phyloP scores from a whole-genome alignment of 257 asterid genomes.

The Solanum chaucha region DNA sequence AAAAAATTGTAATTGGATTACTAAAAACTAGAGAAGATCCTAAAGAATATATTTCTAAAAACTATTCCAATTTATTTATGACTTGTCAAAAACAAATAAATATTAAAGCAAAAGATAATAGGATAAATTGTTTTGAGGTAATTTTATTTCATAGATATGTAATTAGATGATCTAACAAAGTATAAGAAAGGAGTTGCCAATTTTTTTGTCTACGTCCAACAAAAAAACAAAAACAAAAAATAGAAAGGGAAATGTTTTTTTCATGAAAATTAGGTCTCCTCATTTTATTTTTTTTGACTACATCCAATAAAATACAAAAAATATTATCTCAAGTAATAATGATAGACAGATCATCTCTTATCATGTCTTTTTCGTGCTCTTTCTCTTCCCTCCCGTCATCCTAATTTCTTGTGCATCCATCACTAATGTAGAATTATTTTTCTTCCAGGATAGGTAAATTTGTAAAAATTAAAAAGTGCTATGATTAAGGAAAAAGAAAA shows the following conservation, averaged over 20 bases:
- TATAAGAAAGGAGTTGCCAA: too few species aligned
- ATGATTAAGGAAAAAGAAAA: neutral
- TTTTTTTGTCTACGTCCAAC: neutral
- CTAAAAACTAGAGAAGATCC: too few species aligned
- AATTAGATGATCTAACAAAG: neutral
- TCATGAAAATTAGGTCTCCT: neutral
- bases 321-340: neutral
- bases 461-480: neutral
- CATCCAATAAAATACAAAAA: neutral
- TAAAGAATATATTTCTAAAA: neutral
- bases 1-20: too few species aligned
- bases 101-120: neutral
- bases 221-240: too few species aligned
- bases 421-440: too few species aligned
- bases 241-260: too few species aligned
- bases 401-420: neutral
- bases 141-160: too few species aligned
- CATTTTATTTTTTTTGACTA: neutral
- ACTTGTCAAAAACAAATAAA: neutral
- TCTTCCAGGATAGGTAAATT: neutral
- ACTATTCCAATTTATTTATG: neutral
- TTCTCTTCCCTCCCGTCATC: neutral
- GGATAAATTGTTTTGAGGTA: neutral
- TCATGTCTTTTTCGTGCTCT: neutral
- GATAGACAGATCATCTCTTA: neutral